Evolutionary conservation across 192 early-diverging fungal species (phyloP).

Genomic region (Geranomyces variabilis): DNA sequence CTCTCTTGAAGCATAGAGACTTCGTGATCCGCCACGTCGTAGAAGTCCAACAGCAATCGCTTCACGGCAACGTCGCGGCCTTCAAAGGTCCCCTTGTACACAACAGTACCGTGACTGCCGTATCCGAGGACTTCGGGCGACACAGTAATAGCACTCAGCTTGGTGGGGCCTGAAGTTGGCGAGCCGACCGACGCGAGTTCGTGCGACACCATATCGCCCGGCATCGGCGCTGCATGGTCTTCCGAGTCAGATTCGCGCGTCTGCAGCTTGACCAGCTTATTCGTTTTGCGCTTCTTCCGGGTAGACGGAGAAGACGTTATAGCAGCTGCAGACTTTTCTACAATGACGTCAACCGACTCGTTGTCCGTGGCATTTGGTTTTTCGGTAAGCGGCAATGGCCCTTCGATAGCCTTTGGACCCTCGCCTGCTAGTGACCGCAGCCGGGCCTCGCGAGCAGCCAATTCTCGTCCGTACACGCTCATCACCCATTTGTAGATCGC

Average conservation of each 20-base stretch:
- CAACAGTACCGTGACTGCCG: constrained; percentile 96
- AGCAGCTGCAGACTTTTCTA: neutral
- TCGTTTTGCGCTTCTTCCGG: neutral
- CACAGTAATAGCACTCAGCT: constrained; percentile 60
- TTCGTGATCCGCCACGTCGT: constrained; percentile 94
- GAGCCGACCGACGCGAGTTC: constrained; percentile 3
- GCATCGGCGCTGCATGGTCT: neutral
- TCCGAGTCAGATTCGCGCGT: constrained; percentile 8
- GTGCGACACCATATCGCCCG: neutral
- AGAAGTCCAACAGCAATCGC: constrained; percentile 90
- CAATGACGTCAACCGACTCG: neutral
- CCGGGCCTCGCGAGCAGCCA: neutral
- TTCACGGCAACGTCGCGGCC: constrained; percentile 93
- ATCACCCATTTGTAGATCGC: constrained; percentile 1
- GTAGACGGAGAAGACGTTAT: neutral
- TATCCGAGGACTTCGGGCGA: constrained; percentile 71
- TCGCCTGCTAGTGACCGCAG: neutral
- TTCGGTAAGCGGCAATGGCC: neutral
- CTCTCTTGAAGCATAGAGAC: constrained; percentile 89
- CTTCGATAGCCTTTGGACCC: neutral
- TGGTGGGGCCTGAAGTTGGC: neutral
- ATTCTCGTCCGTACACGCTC: neutral
- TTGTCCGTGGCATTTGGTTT: neutral
- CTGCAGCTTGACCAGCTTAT: neutral
- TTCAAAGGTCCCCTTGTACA: constrained; percentile 92